These are phyloP conservation scores for Volutella citrinella DNA, from an alignment of 2,329 filamentous ascomycete species.

Conservation along the genomic window DNA sequence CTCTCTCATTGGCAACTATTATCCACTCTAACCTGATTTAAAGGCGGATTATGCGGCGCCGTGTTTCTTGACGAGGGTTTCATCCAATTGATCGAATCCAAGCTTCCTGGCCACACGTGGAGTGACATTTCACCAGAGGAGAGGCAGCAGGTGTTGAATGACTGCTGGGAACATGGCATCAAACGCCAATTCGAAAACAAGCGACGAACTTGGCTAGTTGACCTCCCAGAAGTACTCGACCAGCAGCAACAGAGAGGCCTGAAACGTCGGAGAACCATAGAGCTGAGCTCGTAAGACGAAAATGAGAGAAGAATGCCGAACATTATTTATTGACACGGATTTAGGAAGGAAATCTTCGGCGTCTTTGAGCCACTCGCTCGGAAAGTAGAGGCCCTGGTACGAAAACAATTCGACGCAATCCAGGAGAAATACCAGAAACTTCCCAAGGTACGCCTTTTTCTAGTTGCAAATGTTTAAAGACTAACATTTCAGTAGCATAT, in stretches of 20 bases:
- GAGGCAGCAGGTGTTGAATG: slow-evolving; percentile 18
- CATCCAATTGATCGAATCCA: slow-evolving; percentile 21
- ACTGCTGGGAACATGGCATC: slow-evolving; percentile 28
- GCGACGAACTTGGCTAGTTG: slow-evolving; percentile 10
- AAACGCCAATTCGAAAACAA: slow-evolving; percentile 23
- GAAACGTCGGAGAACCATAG: slow-evolving; percentile 6
- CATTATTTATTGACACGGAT: neutral
- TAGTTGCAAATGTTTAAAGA: no score
- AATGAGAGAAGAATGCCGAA: accelerated
- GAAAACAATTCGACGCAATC: slow-evolving; percentile 21
- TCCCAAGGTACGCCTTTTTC: slow-evolving; percentile 24
- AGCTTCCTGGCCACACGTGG: slow-evolving; percentile 12
- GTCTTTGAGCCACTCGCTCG: slow-evolving; percentile 22
- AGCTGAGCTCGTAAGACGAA: slow-evolving; percentile 7
- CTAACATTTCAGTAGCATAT: slow-evolving; percentile 30
- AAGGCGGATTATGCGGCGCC: slow-evolving; percentile 38
- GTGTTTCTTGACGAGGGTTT: slow-evolving; percentile 40
- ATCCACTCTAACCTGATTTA: no score
- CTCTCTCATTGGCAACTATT: no score
- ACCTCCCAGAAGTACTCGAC: slow-evolving; percentile 11
- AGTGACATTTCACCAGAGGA: accelerated
- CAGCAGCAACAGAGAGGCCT: accelerated
- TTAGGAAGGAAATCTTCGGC: slow-evolving; percentile 18
- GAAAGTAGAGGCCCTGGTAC: slow-evolving; percentile 21
- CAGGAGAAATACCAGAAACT: slow-evolving; percentile 1